These are phyloP conservation scores for Phialophora verrucosa DNA, from an alignment of 2,329 filamentous ascomycete species.

Conservation along the genomic window DNA sequence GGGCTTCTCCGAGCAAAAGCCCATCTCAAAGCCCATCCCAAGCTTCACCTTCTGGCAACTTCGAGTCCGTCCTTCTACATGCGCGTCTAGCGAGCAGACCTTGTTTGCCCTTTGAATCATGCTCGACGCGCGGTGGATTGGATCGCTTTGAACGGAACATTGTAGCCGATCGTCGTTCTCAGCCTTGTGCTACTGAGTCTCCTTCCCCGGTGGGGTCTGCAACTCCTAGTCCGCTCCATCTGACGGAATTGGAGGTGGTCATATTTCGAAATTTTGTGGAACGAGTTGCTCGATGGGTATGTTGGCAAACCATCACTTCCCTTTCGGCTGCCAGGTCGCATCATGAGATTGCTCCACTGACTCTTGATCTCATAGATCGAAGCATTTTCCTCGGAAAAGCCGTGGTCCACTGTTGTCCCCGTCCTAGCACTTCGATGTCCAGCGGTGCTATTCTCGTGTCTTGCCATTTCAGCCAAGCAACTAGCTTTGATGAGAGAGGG, in stretches of 20 bases:
- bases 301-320: not conserved
- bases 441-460: constrained; percentile 6
- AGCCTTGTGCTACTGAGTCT: not conserved
- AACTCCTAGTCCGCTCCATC: not conserved
- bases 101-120: not conserved
- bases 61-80: not conserved
- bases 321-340: not conserved
- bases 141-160: not conserved
- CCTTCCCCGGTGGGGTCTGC: not conserved
- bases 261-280: constrained; percentile 15
- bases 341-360: not conserved
- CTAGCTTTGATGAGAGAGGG: not conserved
- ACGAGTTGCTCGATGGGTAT: constrained; percentile 4
- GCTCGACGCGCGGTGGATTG: not conserved
- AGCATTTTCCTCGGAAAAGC: constrained; percentile 15
- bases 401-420: constrained; percentile 9
- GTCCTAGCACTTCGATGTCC: constrained; percentile 12
- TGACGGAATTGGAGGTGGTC: constrained; percentile 12
- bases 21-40: not conserved
- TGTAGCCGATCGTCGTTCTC: not conserved
- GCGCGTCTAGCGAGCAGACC: not conserved
- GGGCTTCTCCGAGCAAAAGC: not conserved
- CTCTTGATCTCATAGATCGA: constrained; percentile 14
- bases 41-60: not conserved
- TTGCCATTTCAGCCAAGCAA: not conserved